Percentiles rank a stretch among this genome's conserved stretches.
These are phyloP conservation scores for Leersia perrieri DNA, from an alignment of 176 grass and related monocot genomes.

Conservation along the genomic window DNA sequence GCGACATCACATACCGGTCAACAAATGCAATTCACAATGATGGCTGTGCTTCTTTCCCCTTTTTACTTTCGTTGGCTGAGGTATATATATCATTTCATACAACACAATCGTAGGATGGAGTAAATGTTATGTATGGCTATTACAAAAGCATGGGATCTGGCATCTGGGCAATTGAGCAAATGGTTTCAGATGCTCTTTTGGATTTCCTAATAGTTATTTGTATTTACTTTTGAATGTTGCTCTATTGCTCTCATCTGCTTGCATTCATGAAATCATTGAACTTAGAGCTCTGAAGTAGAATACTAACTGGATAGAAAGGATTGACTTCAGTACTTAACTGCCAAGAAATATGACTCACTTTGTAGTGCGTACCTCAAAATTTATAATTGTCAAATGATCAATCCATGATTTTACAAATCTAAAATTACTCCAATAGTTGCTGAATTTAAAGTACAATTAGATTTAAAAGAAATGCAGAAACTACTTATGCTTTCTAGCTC, in stretches of 20 bases:
- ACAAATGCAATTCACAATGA: conserved; percentile 80
- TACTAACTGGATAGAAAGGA: not conserved
- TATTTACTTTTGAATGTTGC: not conserved
- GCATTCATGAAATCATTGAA: not conserved
- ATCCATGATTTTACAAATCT: not conserved
- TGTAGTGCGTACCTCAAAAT: conserved; percentile 6
- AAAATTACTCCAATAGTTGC: not conserved
- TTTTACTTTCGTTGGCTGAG: conserved; percentile 95
- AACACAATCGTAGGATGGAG: conserved; percentile 6
- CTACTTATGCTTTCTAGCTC: not conserved
- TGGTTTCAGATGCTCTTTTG: conserved; percentile 4
- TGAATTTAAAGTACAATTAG: not conserved
- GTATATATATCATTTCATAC: conserved; percentile 53
- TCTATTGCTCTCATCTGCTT: not conserved
- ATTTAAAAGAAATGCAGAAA: not conserved
- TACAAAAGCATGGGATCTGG: conserved; percentile 16
- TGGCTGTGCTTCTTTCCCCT: conserved; percentile 78
- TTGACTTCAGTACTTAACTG: not conserved
- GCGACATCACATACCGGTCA: conserved; percentile 62
- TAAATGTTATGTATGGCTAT: conserved; percentile 4
- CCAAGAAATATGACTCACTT: not conserved
- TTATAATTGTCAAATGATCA: not conserved
- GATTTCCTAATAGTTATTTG: not conserved
- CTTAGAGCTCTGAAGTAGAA: not conserved
- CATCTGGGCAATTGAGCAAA: conserved; percentile 1